Evolutionary conservation across 2,329 filamentous ascomycete genomes (phyloP), one percentile per base, ranked within the genome.

Genomic region (Achaetomium macrosporum): DNA sequence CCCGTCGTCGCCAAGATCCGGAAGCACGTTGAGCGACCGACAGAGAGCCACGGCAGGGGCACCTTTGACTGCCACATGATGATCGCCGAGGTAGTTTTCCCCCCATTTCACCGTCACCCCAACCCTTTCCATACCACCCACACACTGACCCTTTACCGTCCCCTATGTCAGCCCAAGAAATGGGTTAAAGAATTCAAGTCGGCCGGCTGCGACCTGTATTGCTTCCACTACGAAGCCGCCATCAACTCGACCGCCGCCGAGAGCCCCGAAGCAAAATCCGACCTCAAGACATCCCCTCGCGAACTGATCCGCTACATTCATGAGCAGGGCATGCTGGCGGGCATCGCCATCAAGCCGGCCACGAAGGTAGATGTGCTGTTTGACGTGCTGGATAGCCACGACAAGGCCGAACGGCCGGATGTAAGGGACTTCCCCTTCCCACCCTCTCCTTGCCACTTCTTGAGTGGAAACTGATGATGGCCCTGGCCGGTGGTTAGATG

Each of bases 1-100:
- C 91, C 92, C 5, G 90, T 99, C 36, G 93, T 99, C 42, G 92
- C 90, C 62, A 95, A 92, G 76, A 93, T 99, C 64, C 84, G 93
- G 58, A 77, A 81, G 42, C 88, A 96, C 65, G 91, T 99, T 64
- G 85, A 89, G 53, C 78, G 79, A 61, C 91, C 90, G 3, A 76
- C 77, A 39, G 75, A 79, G 47, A 79, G 79, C 33, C 76, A 86
- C 61, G 90, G 88, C 49, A 87, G 85, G 63, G 93, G 93, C 57
- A 97, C 92, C 13, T 99, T 99, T 69, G 93, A 99, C 73, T 99
- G 93, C 79, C 93, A 99, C 73, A 97, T 99, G 93, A 99, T 99
- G 93, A 95, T 99, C 68, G 84, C 90, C 65, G 92, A 99, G 86
- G 89, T 92, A 77, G 62, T 1, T 47, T n/a, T 20, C 16, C 15